Evolutionary conservation across 2,329 filamentous ascomycete species (phyloP), one percentile per base, ranked within the genome.

Genomic region (Talaromyces verruculosus): DNA sequence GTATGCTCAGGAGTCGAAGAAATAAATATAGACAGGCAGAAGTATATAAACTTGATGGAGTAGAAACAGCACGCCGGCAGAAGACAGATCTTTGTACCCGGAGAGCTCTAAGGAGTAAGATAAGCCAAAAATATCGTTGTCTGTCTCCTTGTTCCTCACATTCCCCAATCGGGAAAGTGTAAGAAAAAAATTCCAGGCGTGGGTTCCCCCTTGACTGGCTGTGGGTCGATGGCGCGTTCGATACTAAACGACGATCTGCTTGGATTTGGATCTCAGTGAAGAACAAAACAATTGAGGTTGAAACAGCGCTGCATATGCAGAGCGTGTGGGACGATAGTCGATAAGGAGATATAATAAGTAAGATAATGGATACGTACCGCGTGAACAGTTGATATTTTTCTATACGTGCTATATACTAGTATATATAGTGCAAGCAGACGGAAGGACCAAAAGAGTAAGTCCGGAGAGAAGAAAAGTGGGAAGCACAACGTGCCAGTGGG

Each of bases 151-250:
- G 53, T 57, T 57, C 37, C 33, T 39, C 30, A 57, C 33, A 55
- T 55, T 33, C 33, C 53, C 53, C 53, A 39, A 57, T 57, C 33
- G 33, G 30, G 53, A 57, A 57, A 37, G n/a, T 57, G 33, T 2
- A 39, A 57, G n/a, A 25, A 57, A 57, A 57, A 37, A 37, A 57
- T 22, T 17, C 53, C 11, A 37, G 53, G 53, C 30, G 30, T 39
- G 53, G 53, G 30, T 22, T 35, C 73, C 61, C 61, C 61, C 61
- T 63, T 75, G 67, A 76, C 71, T 68, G 77, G 68, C 53, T 65
- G 76, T 72, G 64, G 72, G 71, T 76, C 78, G 65, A 45, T 6
- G 60, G 33, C 41, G 51, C 51, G 33, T 57, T 37, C 35, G 30
- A 11, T 7, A 7, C 30, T 22, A 35, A 15, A 53, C 25, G 47